phyloP scores from a whole-genome alignment of 768 basidiomycete species.

The Tylopilus intermedius region DNA sequence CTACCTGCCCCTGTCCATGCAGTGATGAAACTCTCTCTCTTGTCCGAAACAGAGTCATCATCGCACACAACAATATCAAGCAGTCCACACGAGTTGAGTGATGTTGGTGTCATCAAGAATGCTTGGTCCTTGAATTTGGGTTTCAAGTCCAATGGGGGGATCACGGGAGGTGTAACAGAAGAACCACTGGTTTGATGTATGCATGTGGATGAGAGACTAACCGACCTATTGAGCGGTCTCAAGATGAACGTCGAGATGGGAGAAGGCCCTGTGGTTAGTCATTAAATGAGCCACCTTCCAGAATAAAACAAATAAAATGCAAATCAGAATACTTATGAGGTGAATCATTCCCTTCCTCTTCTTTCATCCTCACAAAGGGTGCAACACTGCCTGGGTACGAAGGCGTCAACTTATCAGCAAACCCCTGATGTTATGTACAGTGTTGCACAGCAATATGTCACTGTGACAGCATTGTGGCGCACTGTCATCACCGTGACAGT shows the following conservation, averaged over 20 bases:
- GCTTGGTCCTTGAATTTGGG: conserved; percentile 44
- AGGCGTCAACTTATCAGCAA: conserved; percentile 21
- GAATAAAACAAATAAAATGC: neutral
- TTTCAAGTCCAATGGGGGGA: conserved; percentile 56
- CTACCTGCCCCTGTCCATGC: conserved; percentile 31
- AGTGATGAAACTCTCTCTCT: conserved; percentile 56
- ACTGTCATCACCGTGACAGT: too few species aligned
- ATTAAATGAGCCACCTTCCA: conserved; percentile 3
- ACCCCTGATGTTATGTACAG: too few species aligned
- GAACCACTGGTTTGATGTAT: conserved; percentile 47
- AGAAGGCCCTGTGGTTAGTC: conserved; percentile 39
- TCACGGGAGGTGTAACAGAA: conserved; percentile 39
- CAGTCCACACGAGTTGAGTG: conserved; percentile 20
- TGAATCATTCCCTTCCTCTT: conserved; percentile 28
- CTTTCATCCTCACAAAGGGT: conserved; percentile 24
- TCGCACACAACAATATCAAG: conserved; percentile 26
- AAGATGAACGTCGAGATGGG: conserved; percentile 55
- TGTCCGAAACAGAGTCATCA: conserved; percentile 43
- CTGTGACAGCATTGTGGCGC: too few species aligned
- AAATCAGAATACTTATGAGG: conserved; percentile 37
- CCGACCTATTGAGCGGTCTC: conserved; percentile 60
- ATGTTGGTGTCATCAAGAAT: conserved; percentile 27
- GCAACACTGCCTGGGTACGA: conserved; percentile 16
- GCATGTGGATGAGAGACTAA: conserved; percentile 58
- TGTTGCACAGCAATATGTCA: too few species aligned